phyloP scores from a whole-genome alignment of 352 stramenopile genomes.

The Globisporangium megalacanthum region DNA sequence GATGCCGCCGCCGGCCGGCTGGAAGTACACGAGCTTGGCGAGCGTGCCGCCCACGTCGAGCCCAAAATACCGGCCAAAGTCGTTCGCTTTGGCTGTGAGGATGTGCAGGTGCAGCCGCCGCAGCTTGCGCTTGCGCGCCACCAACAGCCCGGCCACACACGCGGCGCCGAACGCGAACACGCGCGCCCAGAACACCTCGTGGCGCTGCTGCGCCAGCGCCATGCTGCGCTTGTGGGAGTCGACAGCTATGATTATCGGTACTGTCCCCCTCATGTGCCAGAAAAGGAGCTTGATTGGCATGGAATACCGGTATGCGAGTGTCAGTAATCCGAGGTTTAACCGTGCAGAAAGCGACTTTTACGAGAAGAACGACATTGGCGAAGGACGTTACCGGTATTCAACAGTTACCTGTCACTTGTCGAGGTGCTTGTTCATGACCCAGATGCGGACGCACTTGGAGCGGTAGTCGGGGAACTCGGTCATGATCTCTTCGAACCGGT shows the following conservation, averaged over 20 bases:
- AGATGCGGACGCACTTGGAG: slow-evolving; percentile 47
- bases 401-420: neutral
- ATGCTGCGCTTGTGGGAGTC: neutral
- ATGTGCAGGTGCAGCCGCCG: slow-evolving; percentile 65
- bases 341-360: too few relatives aligned
- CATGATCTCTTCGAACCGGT: slow-evolving; percentile 60
- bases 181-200: slow-evolving; percentile 60
- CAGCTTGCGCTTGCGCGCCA: slow-evolving; percentile 65
- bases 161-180: slow-evolving; percentile 68
- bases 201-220: slow-evolving; percentile 11
- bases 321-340: too few relatives aligned
- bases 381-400: too few relatives aligned
- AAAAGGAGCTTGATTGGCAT: too few relatives aligned
- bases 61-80: slow-evolving; percentile 78
- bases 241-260: too few relatives aligned
- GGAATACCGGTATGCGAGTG: too few relatives aligned
- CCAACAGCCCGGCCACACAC: slow-evolving; percentile 59
- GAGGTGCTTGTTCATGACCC: slow-evolving; percentile 41
- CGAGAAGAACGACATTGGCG: too few relatives aligned
- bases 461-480: slow-evolving; percentile 63
- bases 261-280: too few relatives aligned
- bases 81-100: slow-evolving; percentile 55
- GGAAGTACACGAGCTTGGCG: slow-evolving; percentile 93
- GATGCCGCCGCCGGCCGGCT: slow-evolving; percentile 42
- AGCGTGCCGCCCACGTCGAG: slow-evolving; percentile 93